phyloP scores from a whole-genome alignment of 2,329 filamentous ascomycete genomes.

The Colletotrichum brevisporum region DNA sequence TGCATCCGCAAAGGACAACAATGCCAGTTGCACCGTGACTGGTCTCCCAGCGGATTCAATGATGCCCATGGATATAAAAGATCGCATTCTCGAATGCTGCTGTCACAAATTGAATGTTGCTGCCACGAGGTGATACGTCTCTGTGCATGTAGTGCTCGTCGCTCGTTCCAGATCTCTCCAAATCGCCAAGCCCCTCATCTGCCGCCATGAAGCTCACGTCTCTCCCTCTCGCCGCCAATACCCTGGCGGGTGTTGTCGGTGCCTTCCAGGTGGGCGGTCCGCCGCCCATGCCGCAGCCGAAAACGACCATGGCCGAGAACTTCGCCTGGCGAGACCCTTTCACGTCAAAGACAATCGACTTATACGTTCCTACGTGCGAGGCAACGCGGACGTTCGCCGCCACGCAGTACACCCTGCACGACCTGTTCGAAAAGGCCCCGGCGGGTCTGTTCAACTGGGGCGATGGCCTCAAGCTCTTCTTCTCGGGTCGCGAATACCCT shows the following conservation, averaged over 20 bases:
- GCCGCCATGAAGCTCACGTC: constrained; percentile 16
- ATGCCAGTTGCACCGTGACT: constrained; percentile 36
- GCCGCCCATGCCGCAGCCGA: constrained; percentile 45
- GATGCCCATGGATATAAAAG: no score
- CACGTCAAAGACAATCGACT: constrained; percentile 42
- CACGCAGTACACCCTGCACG: constrained; percentile 59
- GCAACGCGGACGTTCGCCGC: constrained; percentile 53
- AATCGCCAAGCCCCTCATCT: neutral
- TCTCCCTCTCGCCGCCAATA: constrained; percentile 20
- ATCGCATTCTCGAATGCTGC: no score
- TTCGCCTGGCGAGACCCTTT: constrained; percentile 61
- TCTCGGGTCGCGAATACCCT: constrained; percentile 60
- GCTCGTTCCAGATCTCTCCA: neutral
- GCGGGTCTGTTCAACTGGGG: constrained; percentile 56
- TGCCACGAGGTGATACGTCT: no score
- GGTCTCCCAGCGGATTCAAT: no score
- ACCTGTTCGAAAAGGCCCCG: constrained; percentile 55
- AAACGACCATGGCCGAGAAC: constrained; percentile 53
- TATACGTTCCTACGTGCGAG: constrained; percentile 54
- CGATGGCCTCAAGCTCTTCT: constrained; percentile 57
- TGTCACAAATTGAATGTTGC: no score
- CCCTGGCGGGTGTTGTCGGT: constrained; percentile 40
- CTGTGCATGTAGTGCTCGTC: neutral
- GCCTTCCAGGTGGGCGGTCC: constrained; percentile 47
- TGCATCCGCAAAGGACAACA: constrained; percentile 51